Percentiles rank a stretch among this genome's conserved stretches.
These are phyloP conservation scores for Sicyos baderoa DNA, from an alignment of 306 rosid species.

Conservation along the genomic window DNA sequence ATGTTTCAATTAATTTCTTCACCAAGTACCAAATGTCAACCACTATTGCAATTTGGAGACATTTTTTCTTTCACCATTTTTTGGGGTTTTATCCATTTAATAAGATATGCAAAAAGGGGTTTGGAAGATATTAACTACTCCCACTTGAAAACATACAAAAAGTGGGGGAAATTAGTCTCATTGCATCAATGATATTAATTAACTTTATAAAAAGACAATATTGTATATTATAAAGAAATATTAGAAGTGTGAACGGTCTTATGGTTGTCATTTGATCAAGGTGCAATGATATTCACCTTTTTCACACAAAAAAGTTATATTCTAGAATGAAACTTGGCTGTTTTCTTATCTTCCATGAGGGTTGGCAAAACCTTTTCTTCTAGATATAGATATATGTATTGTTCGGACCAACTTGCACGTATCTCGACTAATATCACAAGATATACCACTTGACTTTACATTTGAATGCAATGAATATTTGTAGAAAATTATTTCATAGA, in stretches of 20 bases:
- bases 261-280: neutral
- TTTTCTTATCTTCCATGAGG: neutral
- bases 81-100: neutral
- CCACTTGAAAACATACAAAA: neutral
- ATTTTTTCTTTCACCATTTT: neutral
- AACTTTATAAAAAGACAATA: neutral
- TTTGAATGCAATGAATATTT: too few species aligned
- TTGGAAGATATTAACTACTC: slow-evolving; percentile 1
- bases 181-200: neutral
- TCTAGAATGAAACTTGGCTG: neutral
- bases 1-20: neutral
- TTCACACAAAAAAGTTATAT: neutral
- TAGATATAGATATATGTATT: too few species aligned
- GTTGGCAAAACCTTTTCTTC: neutral
- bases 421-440: too few species aligned
- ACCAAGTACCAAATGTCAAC: neutral
- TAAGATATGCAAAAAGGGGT: neutral
- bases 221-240: neutral
- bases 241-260: neutral
- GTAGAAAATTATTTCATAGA: too few species aligned
- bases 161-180: neutral
- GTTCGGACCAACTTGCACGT: too few species aligned
- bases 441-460: too few species aligned
- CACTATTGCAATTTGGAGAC: neutral
- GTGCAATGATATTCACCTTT: neutral